phyloP scores from a whole-genome alignment of 1,139 yeast species.

The Debaryomyces robertsiae region DNA sequence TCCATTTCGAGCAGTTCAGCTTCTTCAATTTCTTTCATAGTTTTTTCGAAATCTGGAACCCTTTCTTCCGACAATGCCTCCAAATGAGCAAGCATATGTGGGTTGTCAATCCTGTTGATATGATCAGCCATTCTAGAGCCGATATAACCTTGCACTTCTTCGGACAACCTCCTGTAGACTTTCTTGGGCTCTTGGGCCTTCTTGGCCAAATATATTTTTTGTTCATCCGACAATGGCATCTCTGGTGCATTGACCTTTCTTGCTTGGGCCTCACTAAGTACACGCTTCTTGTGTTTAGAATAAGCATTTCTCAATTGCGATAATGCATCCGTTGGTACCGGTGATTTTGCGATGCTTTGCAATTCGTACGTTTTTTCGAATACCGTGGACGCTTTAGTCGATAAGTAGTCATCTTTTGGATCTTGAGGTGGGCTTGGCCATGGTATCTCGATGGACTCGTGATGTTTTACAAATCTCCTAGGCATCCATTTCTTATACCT shows the following conservation, averaged over 20 bases:
- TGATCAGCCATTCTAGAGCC: conserved; percentile 69
- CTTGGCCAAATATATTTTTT: conserved; percentile 64
- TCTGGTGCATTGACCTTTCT: conserved; percentile 66
- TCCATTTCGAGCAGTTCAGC: conserved; percentile 1
- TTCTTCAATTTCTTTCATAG: conserved; percentile 24
- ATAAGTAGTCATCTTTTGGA: conserved; percentile 57
- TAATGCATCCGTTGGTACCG: conserved; percentile 69
- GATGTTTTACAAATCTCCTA: conserved; percentile 70
- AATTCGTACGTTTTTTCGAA: conserved; percentile 77
- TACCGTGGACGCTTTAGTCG: conserved; percentile 61
- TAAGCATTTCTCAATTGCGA: conserved; percentile 73
- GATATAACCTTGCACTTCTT: conserved; percentile 68
- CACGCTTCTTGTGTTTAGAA: conserved; percentile 59
- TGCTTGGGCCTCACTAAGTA: conserved; percentile 62
- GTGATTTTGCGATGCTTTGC: conserved; percentile 64
- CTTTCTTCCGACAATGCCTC: conserved; percentile 37
- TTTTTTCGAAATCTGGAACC: conserved; percentile 36
- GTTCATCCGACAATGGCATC: conserved; percentile 75
- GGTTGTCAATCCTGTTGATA: conserved; percentile 44
- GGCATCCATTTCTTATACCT: conserved; percentile 77
- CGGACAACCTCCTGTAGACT: conserved; percentile 54
- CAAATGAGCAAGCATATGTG: conserved; percentile 42
- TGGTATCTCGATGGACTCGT: conserved; percentile 72
- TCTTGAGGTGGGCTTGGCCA: conserved; percentile 83
- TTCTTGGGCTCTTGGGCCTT: conserved; percentile 50